phyloP scores from a whole-genome alignment of 169 alveolate species.

The Plasmodium vinckei region DNA sequence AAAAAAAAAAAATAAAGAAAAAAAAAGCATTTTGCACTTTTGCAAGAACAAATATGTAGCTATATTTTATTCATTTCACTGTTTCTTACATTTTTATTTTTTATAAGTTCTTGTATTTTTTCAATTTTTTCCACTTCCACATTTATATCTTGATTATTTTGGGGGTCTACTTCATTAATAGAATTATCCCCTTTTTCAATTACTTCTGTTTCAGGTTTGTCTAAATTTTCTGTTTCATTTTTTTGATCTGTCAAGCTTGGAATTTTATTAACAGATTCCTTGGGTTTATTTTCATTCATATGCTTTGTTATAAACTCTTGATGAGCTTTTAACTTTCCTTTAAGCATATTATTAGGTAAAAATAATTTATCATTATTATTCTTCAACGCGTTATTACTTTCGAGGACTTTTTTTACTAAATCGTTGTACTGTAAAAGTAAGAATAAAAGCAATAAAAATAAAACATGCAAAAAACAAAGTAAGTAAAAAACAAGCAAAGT shows the following conservation, averaged over 20 bases:
- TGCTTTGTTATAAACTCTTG: slow-evolving; percentile 27
- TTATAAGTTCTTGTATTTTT: slow-evolving; percentile 12
- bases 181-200: background rate
- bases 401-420: slow-evolving; percentile 8
- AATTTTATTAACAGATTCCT: background rate
- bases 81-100: slow-evolving; percentile 20
- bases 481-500: background rate
- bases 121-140: slow-evolving; percentile 18
- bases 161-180: background rate
- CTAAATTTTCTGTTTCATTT: background rate
- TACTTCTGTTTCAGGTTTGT: background rate
- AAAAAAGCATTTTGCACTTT: background rate
- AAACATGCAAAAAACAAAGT: background rate
- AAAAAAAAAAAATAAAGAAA: slow-evolving; percentile 17
- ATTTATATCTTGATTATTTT: background rate
- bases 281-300: slow-evolving; percentile 15
- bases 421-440: slow-evolving; percentile 20
- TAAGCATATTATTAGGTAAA: background rate
- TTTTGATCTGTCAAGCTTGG: background rate
- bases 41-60: background rate
- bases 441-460: background rate
- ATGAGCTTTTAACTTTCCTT: slow-evolving; percentile 25
- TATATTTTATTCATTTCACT: slow-evolving; percentile 3
- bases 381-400: slow-evolving; percentile 28
- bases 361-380: slow-evolving; percentile 11